phyloP scores from a whole-genome alignment of 176 grass and related monocot genomes.

The Guadua angustifolia region DNA sequence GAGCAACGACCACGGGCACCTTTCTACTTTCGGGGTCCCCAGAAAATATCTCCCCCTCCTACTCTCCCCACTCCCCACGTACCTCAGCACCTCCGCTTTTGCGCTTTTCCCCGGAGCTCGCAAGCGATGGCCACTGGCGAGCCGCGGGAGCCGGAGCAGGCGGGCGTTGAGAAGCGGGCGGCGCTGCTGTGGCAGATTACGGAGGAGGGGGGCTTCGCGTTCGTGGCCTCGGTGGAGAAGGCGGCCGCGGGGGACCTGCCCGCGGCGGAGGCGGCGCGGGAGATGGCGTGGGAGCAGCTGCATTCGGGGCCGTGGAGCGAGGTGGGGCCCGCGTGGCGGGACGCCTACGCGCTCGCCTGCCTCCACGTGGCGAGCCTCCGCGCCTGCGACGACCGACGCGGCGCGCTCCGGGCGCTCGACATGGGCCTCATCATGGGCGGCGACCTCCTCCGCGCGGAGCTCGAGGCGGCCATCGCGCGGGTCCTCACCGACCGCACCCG shows the following conservation, averaged over 20 bases:
- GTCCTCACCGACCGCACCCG: slow-evolving; percentile 36
- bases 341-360: slow-evolving; percentile 89
- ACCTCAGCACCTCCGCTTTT: slow-evolving; percentile 34
- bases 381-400: slow-evolving; percentile 40
- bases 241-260: slow-evolving; percentile 77
- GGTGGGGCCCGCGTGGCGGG: slow-evolving; percentile 68
- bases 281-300: slow-evolving; percentile 99
- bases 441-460: slow-evolving; percentile 67
- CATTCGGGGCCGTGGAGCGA: slow-evolving; percentile 77
- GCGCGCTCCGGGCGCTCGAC: slow-evolving; percentile 77
- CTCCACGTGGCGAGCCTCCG: slow-evolving; percentile 69
- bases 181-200: slow-evolving; percentile 73
- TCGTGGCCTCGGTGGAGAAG: slow-evolving; percentile 82
- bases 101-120: slow-evolving; percentile 22
- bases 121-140: slow-evolving; percentile 45
- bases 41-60: slow-evolving; percentile 17
- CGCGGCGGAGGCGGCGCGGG: slow-evolving; percentile 80
- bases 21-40: background rate
- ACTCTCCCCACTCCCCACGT: background rate
- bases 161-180: slow-evolving; percentile 54
- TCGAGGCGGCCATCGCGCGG: slow-evolving; percentile 57
- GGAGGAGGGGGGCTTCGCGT: slow-evolving; percentile 93
- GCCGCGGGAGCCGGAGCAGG: background rate
- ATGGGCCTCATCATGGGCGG: slow-evolving; percentile 98
- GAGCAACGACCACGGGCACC: background rate